A percentile compares a stretch with the other conserved stretches of the same genome.
Evolutionary conservation across 257 asterid genomes (phyloP).

Genomic region (Nicotiana tabacum): DNA sequence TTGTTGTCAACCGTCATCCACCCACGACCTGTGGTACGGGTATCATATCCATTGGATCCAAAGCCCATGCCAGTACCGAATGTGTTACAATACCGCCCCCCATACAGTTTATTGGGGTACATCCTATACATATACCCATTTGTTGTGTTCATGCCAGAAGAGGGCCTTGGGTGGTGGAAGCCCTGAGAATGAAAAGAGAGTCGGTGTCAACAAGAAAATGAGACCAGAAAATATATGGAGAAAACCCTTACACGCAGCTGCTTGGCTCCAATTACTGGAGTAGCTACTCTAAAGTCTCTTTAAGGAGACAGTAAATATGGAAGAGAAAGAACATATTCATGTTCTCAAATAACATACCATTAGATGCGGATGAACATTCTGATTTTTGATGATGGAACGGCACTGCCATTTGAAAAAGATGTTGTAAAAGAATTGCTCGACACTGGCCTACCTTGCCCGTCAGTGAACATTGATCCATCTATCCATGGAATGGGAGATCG

Average conservation of each 20-base stretch:
- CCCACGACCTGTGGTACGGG: slow-evolving; percentile 43
- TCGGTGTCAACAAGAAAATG: background rate
- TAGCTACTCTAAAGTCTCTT: background rate
- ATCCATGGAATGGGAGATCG: slow-evolving; percentile 59
- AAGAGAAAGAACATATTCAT: background rate
- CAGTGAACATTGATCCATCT: slow-evolving; percentile 51
- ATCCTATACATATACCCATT: slow-evolving; percentile 48
- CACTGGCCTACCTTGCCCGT: slow-evolving; percentile 47
- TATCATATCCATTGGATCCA: slow-evolving; percentile 42
- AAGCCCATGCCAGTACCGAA: slow-evolving; percentile 49
- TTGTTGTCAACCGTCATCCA: slow-evolving; percentile 51
- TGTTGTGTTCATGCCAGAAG: slow-evolving; percentile 39
- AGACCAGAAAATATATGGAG: too few species aligned
- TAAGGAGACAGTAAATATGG: background rate
- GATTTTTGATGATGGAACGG: slow-evolving; percentile 41
- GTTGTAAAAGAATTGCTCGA: slow-evolving; percentile 39
- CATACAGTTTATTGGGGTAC: slow-evolving; percentile 46
- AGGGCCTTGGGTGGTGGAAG: slow-evolving; percentile 40
- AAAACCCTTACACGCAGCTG: background rate
- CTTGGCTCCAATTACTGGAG: background rate
- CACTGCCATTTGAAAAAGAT: slow-evolving; percentile 33
- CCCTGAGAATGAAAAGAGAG: slow-evolving; percentile 29
- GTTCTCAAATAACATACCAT: slow-evolving; percentile 30
- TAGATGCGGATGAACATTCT: slow-evolving; percentile 37
- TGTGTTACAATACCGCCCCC: slow-evolving; percentile 49